A percentile compares a stretch with the other conserved stretches of the same genome.
These are phyloP conservation scores for Debaryomycetaceae sp. DNA, from an alignment of 1,139 yeast genomes.

Conservation along the genomic window DNA sequence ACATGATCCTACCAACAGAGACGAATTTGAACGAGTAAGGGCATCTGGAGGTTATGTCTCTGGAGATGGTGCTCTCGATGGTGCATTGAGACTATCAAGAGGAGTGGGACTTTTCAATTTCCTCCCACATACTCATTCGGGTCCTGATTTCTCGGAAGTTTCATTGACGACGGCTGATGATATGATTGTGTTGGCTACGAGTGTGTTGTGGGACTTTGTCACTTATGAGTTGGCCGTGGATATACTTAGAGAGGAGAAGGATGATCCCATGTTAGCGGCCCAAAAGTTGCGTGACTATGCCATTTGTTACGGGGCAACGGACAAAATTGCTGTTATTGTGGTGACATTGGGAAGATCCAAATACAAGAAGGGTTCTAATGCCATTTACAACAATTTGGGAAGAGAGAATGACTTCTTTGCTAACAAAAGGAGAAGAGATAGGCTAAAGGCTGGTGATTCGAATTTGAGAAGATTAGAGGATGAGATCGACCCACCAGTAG, in stretches of 20 bases:
- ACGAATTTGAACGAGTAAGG: slow-evolving; percentile 83
- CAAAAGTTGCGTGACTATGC: slow-evolving; percentile 93
- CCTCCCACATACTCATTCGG: slow-evolving; percentile 86
- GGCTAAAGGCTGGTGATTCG: slow-evolving; percentile 65
- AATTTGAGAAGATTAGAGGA: slow-evolving; percentile 79
- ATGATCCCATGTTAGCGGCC: slow-evolving; percentile 89
- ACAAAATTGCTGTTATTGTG: slow-evolving; percentile 82
- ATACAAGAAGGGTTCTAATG: slow-evolving; percentile 26
- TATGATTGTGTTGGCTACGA: slow-evolving; percentile 80
- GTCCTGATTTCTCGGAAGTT: slow-evolving; percentile 70
- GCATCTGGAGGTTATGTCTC: slow-evolving; percentile 90
- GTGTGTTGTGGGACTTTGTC: slow-evolving; percentile 80
- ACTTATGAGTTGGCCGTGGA: slow-evolving; percentile 88
- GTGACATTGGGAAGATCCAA: slow-evolving; percentile 55
- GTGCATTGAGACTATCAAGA: slow-evolving; percentile 76
- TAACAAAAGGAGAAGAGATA: slow-evolving; percentile 53
- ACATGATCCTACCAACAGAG: slow-evolving; percentile 79
- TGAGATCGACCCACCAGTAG: slow-evolving; percentile 93
- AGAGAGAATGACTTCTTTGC: slow-evolving; percentile 38
- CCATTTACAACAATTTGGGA: slow-evolving; percentile 40
- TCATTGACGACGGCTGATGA: slow-evolving; percentile 72
- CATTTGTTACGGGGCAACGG: slow-evolving; percentile 83
- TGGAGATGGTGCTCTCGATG: slow-evolving; percentile 82
- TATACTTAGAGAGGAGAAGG: slow-evolving; percentile 76
- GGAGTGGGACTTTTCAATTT: slow-evolving; percentile 89